Base-by-base conservation (phyloP, 2,329 filamentous ascomycete species). In the Verruconis gallopava region DNA sequence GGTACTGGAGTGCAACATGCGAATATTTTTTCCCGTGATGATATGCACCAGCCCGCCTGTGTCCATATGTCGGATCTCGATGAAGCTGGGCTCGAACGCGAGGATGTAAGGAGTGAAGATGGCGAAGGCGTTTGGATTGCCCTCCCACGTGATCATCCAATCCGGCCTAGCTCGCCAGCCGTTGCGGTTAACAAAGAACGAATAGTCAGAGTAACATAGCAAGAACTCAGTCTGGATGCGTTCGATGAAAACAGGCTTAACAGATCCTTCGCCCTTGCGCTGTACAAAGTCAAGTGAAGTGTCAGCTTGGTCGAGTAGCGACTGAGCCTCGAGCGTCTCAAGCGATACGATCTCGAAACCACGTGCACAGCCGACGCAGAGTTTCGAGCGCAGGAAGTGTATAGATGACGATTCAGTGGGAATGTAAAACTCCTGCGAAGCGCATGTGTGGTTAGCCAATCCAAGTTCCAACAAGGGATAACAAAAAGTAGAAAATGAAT, bases 171-270 rank as follows among this genome's bases (percentile, higher is more conserved):
- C 89, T 48, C 91, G 79, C 91, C 91, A 98, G 28, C 91, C 91
- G 60, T 98, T 96, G 54, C 91, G 78, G 63, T 98, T 96, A 57
- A 98, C 91, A 55, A 96, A 98, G 75, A 98, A 98, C 11, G 85
- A 94, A 63, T 95, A 98, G 60, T 98, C 91, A 3, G 85, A 91
- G 65, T 98, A 98, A 63, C 95, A 96, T 49, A 98, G 78, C 51
- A 98, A 63, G 69, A 98, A 98, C 58, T 98, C 91, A 59, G 89
- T 88, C 51, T 93, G 93, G 57, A 96, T 79, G 36, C 91, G 82
- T 62, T 98, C 93, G 51, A 98, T 96, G 55, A 96, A 89, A 49
- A 98, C 93, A 2, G 91, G 89, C 59, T 84, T 86, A 54, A 91
- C 85, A 53, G 85, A 85, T 62, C 96, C 89, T 59, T 85, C 85